Evolutionary conservation across 225 moss, liverwort and hornwort species (phyloP).

Genomic region (Bryum argenteum): DNA sequence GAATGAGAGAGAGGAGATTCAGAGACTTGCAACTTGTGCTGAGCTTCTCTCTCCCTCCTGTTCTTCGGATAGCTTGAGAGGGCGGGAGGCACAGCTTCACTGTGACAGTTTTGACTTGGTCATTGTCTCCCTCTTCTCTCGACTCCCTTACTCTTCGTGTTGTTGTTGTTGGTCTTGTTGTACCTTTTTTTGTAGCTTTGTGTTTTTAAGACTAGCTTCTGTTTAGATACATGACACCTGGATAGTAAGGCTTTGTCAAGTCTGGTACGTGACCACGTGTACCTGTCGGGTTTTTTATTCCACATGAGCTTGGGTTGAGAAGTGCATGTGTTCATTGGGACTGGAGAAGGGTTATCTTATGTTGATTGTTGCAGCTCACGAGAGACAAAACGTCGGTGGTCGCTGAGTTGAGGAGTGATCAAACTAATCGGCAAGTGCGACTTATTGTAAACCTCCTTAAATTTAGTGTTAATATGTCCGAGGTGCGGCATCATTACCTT

Average conservation of each 20-base stretch:
- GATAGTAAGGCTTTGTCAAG: background rate
- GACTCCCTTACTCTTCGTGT: slow-evolving; percentile 77
- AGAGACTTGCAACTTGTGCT: slow-evolving; percentile 45
- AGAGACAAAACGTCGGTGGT: background rate
- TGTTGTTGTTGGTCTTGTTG: background rate
- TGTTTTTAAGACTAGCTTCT: background rate
- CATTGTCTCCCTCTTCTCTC: slow-evolving; percentile 96
- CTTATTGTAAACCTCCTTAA: too few species aligned
- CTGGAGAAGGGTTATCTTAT: background rate
- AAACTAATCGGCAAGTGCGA: too few species aligned
- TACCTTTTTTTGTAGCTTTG: background rate
- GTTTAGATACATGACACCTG: background rate
- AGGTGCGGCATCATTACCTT: slow-evolving; percentile 45
- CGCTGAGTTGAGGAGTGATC: background rate
- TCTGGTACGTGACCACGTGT: background rate
- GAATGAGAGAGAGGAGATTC: slow-evolving; percentile 92
- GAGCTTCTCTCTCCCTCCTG: slow-evolving; percentile 97
- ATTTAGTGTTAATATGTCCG: slow-evolving; percentile 32
- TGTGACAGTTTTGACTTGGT: slow-evolving; percentile 30
- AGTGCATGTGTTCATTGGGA: background rate
- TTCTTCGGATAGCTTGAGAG: slow-evolving; percentile 88
- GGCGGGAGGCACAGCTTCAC: slow-evolving; percentile 71
- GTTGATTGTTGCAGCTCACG: background rate
- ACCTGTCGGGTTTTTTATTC: background rate
- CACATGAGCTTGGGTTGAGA: too few species aligned